Conservation (phyloP, 2,329 filamentous ascomycete species). For the Cytospora mali region DNA sequence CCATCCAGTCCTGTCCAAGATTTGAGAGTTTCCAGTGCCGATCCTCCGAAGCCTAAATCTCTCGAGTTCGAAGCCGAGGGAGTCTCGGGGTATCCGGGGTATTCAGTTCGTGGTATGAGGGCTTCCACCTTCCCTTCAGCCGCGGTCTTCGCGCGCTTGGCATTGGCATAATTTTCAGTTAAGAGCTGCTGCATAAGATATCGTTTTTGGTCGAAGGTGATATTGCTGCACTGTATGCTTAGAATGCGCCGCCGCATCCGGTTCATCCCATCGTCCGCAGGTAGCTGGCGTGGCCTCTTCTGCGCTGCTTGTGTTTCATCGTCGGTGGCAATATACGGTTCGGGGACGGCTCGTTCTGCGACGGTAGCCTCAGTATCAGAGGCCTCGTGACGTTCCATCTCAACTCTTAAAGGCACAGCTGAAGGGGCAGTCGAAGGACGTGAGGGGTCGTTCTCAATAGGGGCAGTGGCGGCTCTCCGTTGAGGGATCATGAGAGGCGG, state of each 20-base stretch:
- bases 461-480: constrained; percentile 17
- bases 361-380: constrained; percentile 18
- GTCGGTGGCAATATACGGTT: constrained; percentile 33
- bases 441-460: constrained; percentile 5
- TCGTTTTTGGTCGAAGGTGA: constrained; percentile 67
- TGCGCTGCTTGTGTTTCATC: constrained; percentile 34
- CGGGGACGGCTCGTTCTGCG: background rate
- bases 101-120: constrained; percentile 14
- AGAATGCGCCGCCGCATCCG: constrained; percentile 68
- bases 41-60: constrained; percentile 22
- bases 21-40: constrained; percentile 55
- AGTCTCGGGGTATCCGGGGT: constrained; percentile 4
- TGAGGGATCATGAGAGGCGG: constrained; percentile 27
- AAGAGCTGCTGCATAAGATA: constrained; percentile 71
- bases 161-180: constrained; percentile 62
- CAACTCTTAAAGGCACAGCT: constrained; percentile 13
- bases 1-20: constrained; percentile 57
- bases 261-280: constrained; percentile 80
- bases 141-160: constrained; percentile 17
- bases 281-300: constrained; percentile 45
- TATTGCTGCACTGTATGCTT: constrained; percentile 64
- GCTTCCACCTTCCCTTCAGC: constrained; percentile 28
- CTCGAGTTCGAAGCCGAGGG: constrained; percentile 16
- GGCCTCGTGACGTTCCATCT: constrained; percentile 30
- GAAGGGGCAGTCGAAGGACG: constrained; percentile 19